Conservation (phyloP, 148 eudicot genomes). For the Fagopyrum homotropicum region DNA sequence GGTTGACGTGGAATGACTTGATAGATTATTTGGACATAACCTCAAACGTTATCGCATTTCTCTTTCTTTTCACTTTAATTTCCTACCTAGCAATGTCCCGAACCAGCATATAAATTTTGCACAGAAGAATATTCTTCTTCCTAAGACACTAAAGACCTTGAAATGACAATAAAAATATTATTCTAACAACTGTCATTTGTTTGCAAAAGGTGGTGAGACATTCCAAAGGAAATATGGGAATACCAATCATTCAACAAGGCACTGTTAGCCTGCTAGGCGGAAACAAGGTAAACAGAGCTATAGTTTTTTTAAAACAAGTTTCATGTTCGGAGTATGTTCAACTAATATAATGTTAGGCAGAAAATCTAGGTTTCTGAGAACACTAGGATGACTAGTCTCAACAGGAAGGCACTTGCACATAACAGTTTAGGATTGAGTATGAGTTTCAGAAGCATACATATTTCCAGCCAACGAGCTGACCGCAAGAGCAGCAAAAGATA, state of each 20-base stretch:
- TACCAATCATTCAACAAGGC: too few species aligned
- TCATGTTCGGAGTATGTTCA: neutral
- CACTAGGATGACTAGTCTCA: neutral
- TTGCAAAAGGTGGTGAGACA: neutral
- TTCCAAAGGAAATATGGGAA: too few species aligned
- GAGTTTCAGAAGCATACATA: conserved; percentile 35
- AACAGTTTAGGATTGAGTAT: neutral
- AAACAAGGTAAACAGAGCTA: neutral
- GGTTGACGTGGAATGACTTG: too few species aligned
- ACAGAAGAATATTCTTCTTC: too few species aligned
- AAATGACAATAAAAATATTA: too few species aligned
- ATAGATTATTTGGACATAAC: too few species aligned
- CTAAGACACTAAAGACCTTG: too few species aligned
- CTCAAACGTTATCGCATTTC: too few species aligned
- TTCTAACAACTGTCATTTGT: neutral
- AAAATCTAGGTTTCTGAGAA: neutral
- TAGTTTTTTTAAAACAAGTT: neutral
- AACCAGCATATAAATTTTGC: too few species aligned
- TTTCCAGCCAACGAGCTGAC: conserved; percentile 65
- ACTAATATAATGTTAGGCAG: neutral
- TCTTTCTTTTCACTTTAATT: too few species aligned
- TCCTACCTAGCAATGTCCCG: too few species aligned
- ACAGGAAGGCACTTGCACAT: neutral
- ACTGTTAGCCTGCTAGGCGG: neutral
- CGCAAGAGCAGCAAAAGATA: conserved; percentile 54